Evolutionary conservation across 2,329 filamentous ascomycete species (phyloP), one percentile per base, ranked within the genome.

Genomic region (Penicillium sp.): DNA sequence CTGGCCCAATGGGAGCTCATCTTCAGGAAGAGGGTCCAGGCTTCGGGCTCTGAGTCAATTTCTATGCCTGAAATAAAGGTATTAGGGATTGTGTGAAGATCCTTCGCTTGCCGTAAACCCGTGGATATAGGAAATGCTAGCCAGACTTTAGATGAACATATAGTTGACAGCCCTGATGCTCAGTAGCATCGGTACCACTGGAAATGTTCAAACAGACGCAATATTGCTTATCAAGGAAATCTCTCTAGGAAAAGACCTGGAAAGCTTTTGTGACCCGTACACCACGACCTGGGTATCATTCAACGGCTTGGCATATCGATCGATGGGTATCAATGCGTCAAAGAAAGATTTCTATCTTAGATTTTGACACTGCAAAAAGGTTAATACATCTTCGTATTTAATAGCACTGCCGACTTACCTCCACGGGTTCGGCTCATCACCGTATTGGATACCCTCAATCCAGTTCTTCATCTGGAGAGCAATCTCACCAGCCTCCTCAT

Each of bases 391-490:
- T 8, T 35, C 5, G 29, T 18, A 7, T n/a, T 11, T 13, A 25
- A 29, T 1, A 45, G 9, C 9, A 38, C 12, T 29, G 19, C 4
- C 14, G 35, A 66, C 75, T 70, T 84, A 85, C 78, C 91, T 96
- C 93, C 93, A 99, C 58, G 85, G 80, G 70, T 96, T 89, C 68
- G 89, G 82, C 72, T 92, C 87, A 57, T 96, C 91, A 56, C 93
- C 93, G 68, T 97, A 96, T 75, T 97, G 92, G 60, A 95, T 91
- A 25, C 77, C 86, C 76, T 95, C 91, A 55, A 99, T 96, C 93
- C 93, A 99, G 63, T 86, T 82, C 82, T 95, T 95, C 86, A 99
- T 91, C 72, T 81, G 82, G 63, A 83, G 75, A 9, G 93, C 87
- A 64, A 97, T 79, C 65, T 91, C 86, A 36, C 93, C 93, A 10